These are phyloP conservation scores for Calocybe gangraenosa DNA, from an alignment of 768 basidiomycete species.

Conservation along the genomic window DNA sequence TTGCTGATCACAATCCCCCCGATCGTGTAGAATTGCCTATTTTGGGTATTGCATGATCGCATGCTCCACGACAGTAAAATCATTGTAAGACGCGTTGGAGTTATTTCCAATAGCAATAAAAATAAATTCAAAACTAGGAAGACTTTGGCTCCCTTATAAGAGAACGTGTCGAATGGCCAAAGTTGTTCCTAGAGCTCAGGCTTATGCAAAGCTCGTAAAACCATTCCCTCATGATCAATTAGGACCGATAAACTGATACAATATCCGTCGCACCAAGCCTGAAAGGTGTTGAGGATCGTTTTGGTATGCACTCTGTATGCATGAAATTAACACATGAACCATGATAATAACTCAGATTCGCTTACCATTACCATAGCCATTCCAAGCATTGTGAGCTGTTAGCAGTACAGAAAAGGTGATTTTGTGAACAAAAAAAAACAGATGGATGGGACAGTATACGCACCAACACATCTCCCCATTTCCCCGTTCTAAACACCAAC, in stretches of 20 bases:
- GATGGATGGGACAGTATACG: constrained; percentile 23
- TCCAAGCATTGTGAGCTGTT: constrained; percentile 61
- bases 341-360: constrained; percentile 9
- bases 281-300: constrained; percentile 79
- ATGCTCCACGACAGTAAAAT: too few species aligned
- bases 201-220: too few species aligned
- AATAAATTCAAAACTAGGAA: too few species aligned
- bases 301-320: constrained; percentile 72
- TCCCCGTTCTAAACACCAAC: constrained; percentile 67
- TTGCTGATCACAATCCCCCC: neutral
- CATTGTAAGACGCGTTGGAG: too few species aligned
- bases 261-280: constrained; percentile 70
- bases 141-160: too few species aligned
- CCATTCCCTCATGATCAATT: too few species aligned
- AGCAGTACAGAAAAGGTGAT: neutral
- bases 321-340: constrained; percentile 4
- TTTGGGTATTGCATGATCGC: too few species aligned
- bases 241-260: constrained; percentile 89
- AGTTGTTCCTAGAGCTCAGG: too few species aligned
- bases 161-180: too few species aligned
- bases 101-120: too few species aligned
- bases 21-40: constrained; percentile 7
- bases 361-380: constrained; percentile 92
- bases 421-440: constrained; percentile 1
- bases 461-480: constrained; percentile 64